Conservation (phyloP, 1,284 basidiomycete genomes). For the Vanrija humicola region DNA sequence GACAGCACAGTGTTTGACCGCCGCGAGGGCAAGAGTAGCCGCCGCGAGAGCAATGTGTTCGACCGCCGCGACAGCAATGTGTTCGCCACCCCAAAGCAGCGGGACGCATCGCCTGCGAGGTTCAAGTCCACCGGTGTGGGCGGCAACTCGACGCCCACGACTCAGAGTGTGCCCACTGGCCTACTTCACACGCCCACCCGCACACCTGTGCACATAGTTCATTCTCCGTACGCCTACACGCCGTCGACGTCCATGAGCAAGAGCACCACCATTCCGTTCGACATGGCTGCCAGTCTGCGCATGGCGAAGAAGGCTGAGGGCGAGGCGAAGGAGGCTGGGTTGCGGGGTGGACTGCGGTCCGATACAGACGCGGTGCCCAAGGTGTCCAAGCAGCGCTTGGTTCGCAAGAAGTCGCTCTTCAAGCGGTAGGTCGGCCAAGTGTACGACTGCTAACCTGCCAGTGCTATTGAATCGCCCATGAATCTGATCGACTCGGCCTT, state of each 20-base stretch:
- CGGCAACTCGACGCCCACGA: not conserved
- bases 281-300: conserved; percentile 37
- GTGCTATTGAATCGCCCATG: conserved; percentile 23
- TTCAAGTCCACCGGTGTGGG: not conserved
- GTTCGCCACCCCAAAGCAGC: conserved; percentile 6
- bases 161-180: not conserved
- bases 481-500: conserved; percentile 26
- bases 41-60: not conserved
- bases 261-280: conserved; percentile 37
- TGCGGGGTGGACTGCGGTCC: not conserved
- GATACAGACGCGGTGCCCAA: not conserved
- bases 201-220: conserved; percentile 5
- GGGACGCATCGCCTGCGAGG: not conserved
- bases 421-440: conserved; percentile 26
- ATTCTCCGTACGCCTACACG: conserved; percentile 37
- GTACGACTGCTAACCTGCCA: conserved; percentile 12
- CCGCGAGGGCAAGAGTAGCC: not conserved
- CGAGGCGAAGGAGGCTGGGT: not conserved
- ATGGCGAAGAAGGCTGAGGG: conserved; percentile 24
- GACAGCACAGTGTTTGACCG: not conserved
- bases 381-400: conserved; percentile 28
- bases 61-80: conserved; percentile 4
- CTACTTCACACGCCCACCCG: conserved; percentile 11
- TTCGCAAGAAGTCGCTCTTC: conserved; percentile 34
- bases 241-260: conserved; percentile 33